Evolutionary conservation across 306 rosid genomes (phyloP).

Genomic region (Trifolium repens): DNA sequence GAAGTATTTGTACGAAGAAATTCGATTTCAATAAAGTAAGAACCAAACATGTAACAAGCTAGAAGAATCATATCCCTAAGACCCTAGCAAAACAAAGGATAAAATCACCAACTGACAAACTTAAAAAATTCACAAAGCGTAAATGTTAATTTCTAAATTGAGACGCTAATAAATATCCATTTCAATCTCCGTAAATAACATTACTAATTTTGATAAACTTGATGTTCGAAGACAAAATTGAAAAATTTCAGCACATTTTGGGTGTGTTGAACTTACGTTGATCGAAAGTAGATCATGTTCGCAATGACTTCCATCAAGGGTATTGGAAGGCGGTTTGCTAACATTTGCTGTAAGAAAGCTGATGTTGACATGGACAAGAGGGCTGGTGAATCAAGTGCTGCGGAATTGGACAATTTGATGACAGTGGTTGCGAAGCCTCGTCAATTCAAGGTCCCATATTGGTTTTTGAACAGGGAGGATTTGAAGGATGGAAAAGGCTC

Average conservation of each 20-base stretch:
- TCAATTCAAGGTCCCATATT: slow-evolving; percentile 58
- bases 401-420: slow-evolving; percentile 60
- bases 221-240: slow-evolving; percentile 5
- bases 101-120: slow-evolving; percentile 11
- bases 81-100: neutral
- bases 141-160: slow-evolving; percentile 14
- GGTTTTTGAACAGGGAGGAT: slow-evolving; percentile 59
- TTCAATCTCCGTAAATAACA: slow-evolving; percentile 7
- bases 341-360: slow-evolving; percentile 58
- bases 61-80: slow-evolving; percentile 31
- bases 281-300: slow-evolving; percentile 62
- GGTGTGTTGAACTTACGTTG: slow-evolving; percentile 58
- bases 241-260: slow-evolving; percentile 55
- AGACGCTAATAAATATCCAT: slow-evolving; percentile 20
- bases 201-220: slow-evolving; percentile 1
- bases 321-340: slow-evolving; percentile 56
- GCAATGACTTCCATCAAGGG: slow-evolving; percentile 64
- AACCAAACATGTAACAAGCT: slow-evolving; percentile 7
- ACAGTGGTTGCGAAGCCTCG: slow-evolving; percentile 55
- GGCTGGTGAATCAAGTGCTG: slow-evolving; percentile 62
- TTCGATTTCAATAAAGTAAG: neutral
- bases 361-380: slow-evolving; percentile 64
- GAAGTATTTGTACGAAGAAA: neutral
- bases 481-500: slow-evolving; percentile 61
- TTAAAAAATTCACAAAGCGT: neutral